Evolutionary conservation across 139 green algal species (phyloP), one percentile per base, ranked within the genome.

Genomic region (Micractinium sp.): DNA sequence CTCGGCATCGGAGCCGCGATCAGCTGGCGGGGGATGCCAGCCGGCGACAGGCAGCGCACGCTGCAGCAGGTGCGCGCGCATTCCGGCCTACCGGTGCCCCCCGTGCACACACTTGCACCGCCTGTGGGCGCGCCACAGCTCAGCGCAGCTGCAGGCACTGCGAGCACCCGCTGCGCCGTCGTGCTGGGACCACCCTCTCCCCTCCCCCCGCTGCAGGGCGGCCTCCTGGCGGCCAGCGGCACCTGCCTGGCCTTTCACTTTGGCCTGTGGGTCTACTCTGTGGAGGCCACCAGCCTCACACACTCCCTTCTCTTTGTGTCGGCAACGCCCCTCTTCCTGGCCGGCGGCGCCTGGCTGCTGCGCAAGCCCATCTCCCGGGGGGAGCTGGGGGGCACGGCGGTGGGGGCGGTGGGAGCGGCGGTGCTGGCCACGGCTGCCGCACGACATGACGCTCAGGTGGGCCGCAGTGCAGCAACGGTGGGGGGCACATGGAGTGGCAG

Each of bases 231-330:
- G 0, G 63, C 76, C 35, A 95, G 90, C 75, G 95, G 95, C 53
- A 71, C 81, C 12, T 92, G 79, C 41, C 92, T 98, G n/a, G 94
- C 90, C 36, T 41, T 97, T 9, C 96, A 98, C 88, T 97, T 98
- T 89, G 94, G 87, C 20, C 19, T 76, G 2, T 97, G 94, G 94
- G 96, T 98, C 25, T 93, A 85, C 91, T 90, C 89, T 23, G 87
- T 97, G 60, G 69, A 96, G 86, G 89, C 93, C 87, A 98, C 96
- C 41, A 91, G 53, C n/a, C 93, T 98, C 0, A 83, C 95, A 0
- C 96, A 98, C 91, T 93, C 91, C 38, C 90, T 98, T 82, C 93
- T 98, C 82, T 93, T 97, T 78, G 92, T 97, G 33, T 96, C 87
- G 19, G 90, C 90, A 36, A 91, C 94, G 22, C 96, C 96, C 29